Evolutionary conservation across 306 rosid genomes (phyloP).

Genomic region (Canavalia ensiformis): DNA sequence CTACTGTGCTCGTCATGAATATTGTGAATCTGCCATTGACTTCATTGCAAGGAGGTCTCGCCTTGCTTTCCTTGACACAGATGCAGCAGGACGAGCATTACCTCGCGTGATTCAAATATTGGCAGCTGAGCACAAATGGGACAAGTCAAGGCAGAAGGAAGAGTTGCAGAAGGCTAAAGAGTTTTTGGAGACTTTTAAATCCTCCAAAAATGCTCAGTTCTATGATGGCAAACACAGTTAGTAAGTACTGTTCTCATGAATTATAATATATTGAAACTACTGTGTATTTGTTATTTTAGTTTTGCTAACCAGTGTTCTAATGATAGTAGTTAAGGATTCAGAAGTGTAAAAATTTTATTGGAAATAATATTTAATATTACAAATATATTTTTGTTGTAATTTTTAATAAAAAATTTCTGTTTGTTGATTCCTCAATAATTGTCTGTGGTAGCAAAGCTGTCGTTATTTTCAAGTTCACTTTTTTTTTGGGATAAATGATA

Average conservation of each 20-base stretch:
- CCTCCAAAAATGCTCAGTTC: slow-evolving; percentile 85
- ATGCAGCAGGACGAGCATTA: slow-evolving; percentile 83
- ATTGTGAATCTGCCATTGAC: slow-evolving; percentile 87
- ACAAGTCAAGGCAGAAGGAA: slow-evolving; percentile 71
- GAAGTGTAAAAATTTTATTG: too few relatives aligned
- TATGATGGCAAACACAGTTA: slow-evolving; percentile 80
- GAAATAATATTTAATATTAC: too few relatives aligned
- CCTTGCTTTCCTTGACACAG: slow-evolving; percentile 91
- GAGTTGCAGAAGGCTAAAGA: slow-evolving; percentile 65
- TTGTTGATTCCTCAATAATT: too few relatives aligned
- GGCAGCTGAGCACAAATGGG: slow-evolving; percentile 87
- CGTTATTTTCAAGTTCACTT: slow-evolving; percentile 8
- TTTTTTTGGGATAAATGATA: slow-evolving; percentile 25
- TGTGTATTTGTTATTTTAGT: neutral
- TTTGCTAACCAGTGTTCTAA: too few relatives aligned
- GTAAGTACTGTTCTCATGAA: slow-evolving; percentile 40
- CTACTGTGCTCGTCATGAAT: slow-evolving; percentile 90
- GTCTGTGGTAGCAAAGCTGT: too few relatives aligned
- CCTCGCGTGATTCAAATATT: slow-evolving; percentile 83
- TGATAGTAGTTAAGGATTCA: too few relatives aligned
- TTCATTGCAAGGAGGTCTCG: slow-evolving; percentile 89
- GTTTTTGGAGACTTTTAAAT: slow-evolving; percentile 84
- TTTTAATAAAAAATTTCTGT: too few relatives aligned
- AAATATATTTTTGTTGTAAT: too few relatives aligned
- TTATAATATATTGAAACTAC: neutral